Conservation (phyloP, 768 basidiomycete genomes). For the Mycena alexandri region DNA sequence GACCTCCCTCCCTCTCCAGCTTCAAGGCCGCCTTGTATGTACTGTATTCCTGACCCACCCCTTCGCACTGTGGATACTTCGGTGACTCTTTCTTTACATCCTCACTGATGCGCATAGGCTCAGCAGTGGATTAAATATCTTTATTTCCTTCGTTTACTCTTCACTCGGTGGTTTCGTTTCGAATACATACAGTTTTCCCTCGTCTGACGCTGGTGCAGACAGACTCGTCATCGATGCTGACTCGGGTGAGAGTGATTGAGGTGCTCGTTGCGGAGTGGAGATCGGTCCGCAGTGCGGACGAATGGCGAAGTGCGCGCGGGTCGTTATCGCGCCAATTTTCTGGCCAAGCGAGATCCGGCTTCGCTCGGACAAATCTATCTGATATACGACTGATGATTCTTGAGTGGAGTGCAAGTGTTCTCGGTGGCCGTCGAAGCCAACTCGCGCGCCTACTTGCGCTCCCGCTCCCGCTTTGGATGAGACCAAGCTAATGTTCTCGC, state of each 20-base stretch:
- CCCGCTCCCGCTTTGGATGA: neutral
- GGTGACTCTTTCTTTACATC: conserved; percentile 1
- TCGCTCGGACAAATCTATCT: conserved; percentile 11
- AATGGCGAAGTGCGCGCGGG: conserved; percentile 2
- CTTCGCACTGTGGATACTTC: conserved; percentile 2
- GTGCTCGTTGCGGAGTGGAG: neutral
- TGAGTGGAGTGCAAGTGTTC: neutral
- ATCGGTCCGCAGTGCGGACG: conserved; percentile 13
- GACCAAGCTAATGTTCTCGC: too few species aligned
- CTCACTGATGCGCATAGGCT: too few species aligned
- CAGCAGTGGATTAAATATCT: too few species aligned
- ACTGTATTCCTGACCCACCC: neutral
- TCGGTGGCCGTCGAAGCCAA: neutral
- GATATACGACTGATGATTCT: neutral
- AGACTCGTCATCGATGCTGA: too few species aligned
- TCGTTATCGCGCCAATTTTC: conserved; percentile 18
- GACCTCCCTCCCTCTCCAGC: neutral
- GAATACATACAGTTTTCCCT: too few species aligned
- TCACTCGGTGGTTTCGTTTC: too few species aligned
- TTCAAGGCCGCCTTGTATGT: conserved; percentile 2
- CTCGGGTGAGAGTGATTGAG: too few species aligned
- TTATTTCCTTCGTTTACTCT: too few species aligned
- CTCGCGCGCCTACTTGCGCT: neutral
- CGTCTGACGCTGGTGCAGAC: too few species aligned
- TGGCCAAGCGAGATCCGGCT: conserved; percentile 15